phyloP scores from a whole-genome alignment of 805 yeast species.

The Saturnispora ahearnii region DNA sequence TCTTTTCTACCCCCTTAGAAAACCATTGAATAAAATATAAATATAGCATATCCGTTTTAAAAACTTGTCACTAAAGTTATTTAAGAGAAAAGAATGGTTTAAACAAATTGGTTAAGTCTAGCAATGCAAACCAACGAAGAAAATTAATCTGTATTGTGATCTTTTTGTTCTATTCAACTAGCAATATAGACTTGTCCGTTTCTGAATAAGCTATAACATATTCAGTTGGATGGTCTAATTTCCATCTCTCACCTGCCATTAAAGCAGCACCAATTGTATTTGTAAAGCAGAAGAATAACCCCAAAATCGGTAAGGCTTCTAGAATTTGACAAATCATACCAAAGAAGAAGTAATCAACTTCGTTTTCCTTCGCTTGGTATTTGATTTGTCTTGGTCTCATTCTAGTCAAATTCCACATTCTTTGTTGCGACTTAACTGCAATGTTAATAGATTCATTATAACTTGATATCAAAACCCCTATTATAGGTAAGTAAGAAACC shows the following conservation, averaged over 20 bases:
- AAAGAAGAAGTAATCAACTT: slow-evolving; percentile 37
- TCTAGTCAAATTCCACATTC: slow-evolving; percentile 20
- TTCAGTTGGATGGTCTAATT: not conserved
- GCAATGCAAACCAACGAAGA: not conserved
- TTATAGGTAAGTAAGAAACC: slow-evolving; percentile 19
- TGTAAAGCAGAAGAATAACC: slow-evolving; percentile 48
- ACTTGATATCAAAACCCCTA: slow-evolving; percentile 17
- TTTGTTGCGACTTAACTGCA: slow-evolving; percentile 14
- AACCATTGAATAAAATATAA: not conserved
- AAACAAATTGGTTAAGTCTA: not conserved
- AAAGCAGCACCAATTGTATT: slow-evolving; percentile 58
- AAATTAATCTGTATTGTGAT: no score
- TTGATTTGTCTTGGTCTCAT: slow-evolving; percentile 22
- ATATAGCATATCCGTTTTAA: no score
- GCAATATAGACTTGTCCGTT: not conserved
- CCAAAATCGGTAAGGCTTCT: slow-evolving; percentile 36
- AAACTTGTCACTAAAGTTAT: not conserved
- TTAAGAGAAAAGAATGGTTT: not conserved
- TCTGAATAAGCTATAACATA: not conserved
- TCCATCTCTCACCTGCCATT: slow-evolving; percentile 37
- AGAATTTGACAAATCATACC: slow-evolving; percentile 44
- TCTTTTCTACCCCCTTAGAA: not conserved
- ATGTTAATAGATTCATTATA: slow-evolving; percentile 16
- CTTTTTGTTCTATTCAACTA: no score
- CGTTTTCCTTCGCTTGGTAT: slow-evolving; percentile 22